A percentile compares a stretch with the other conserved stretches of the same genome.
Conservation (phyloP, 2,329 filamentous ascomycete genomes). For the Fusarium dimerum region DNA sequence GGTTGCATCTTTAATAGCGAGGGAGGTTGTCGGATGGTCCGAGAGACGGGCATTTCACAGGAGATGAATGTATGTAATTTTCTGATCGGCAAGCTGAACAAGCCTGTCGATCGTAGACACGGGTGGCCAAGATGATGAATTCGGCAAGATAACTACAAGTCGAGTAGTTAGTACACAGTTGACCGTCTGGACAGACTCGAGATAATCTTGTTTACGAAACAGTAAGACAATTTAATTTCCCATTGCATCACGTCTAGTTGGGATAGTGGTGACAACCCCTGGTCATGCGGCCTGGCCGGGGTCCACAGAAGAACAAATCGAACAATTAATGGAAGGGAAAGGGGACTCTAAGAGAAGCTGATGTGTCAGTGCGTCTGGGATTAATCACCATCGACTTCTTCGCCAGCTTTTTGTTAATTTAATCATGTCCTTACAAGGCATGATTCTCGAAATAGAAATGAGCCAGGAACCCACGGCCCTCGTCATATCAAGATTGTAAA, state of each 20-base stretch:
- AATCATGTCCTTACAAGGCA: conserved; percentile 16
- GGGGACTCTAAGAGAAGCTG: conserved; percentile 6
- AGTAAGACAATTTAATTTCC: conserved; percentile 28
- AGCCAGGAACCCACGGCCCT: background rate
- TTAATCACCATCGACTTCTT: conserved; percentile 4
- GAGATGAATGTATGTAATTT: background rate
- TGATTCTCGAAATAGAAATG: conserved; percentile 22
- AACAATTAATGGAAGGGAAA: conserved; percentile 18
- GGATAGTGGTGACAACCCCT: conserved; percentile 19
- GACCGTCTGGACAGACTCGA: no score
- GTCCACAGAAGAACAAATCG: conserved; percentile 27
- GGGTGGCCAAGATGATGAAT: conserved; percentile 19
- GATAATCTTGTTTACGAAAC: conserved; percentile 20
- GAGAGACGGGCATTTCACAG: background rate
- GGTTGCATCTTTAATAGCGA: background rate
- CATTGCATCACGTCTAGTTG: conserved; percentile 17
- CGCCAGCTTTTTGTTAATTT: conserved; percentile 16
- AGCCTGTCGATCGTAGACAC: conserved; percentile 11
- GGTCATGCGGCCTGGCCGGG: conserved; percentile 27
- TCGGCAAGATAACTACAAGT: conserved; percentile 12
- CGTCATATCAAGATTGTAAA: background rate
- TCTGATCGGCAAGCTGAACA: conserved; percentile 7
- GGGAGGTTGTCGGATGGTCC: background rate
- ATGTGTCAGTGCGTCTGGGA: conserved; percentile 21
- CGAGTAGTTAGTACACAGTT: conserved; percentile 22